These are phyloP conservation scores for Suhomyces chickasaworum DNA, from an alignment of 1,139 yeast genomes.

Conservation along the genomic window DNA sequence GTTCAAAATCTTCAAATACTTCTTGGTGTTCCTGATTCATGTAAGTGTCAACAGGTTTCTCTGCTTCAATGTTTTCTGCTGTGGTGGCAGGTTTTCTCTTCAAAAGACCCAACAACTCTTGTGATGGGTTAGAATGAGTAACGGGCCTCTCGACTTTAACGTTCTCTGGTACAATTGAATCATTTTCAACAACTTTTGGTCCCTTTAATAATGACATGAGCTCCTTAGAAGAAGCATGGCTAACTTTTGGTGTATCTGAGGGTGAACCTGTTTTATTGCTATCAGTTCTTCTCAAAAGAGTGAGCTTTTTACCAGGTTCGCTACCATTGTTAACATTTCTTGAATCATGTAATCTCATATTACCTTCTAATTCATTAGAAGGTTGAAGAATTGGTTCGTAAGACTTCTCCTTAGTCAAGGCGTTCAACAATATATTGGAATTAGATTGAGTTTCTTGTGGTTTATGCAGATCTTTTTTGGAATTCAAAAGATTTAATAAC, in stretches of 20 bases:
- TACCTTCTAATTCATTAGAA: slow-evolving; percentile 34
- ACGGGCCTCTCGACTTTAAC: slow-evolving; percentile 11
- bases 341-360: slow-evolving; percentile 20
- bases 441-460: background rate
- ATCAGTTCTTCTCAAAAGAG: slow-evolving; percentile 34
- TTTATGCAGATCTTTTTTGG: slow-evolving; percentile 3
- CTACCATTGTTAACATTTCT: slow-evolving; percentile 9
- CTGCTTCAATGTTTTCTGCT: background rate
- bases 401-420: slow-evolving; percentile 6
- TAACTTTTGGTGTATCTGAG: slow-evolving; percentile 2
- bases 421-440: slow-evolving; percentile 7
- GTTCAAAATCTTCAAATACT: slow-evolving; percentile 23
- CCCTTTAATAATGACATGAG: slow-evolving; percentile 23
- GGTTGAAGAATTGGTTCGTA: slow-evolving; percentile 19
- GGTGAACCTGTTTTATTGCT: slow-evolving; percentile 1
- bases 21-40: slow-evolving; percentile 3
- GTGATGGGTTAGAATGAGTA: slow-evolving; percentile 14
- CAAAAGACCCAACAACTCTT: slow-evolving; percentile 28
- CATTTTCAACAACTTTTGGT: slow-evolving; percentile 4
- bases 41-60: slow-evolving; percentile 8
- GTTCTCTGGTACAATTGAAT: background rate
- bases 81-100: slow-evolving; percentile 12
- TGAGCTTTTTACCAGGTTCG: slow-evolving; percentile 32
- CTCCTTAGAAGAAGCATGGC: slow-evolving; percentile 17
- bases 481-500: slow-evolving; percentile 8